Conservation (phyloP, 305 asterid species). For the Fraxinus baroniana region DNA sequence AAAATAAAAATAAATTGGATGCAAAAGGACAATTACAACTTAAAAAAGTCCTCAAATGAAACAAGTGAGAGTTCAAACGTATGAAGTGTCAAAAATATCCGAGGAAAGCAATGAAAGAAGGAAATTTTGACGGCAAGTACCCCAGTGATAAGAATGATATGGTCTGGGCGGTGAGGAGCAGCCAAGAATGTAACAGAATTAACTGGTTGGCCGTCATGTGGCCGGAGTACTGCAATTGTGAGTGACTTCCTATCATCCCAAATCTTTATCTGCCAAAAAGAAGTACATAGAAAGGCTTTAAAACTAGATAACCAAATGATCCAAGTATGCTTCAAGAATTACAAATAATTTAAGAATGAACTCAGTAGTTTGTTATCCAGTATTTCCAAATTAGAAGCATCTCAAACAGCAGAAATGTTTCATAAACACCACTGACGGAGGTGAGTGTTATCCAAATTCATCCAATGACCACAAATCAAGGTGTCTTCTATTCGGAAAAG, state of each 20-base stretch:
- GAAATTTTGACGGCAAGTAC: conserved; percentile 34
- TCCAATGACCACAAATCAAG: background rate
- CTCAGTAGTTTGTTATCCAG: background rate
- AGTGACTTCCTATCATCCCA: conserved; percentile 82
- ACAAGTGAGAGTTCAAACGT: background rate
- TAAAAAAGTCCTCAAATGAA: background rate
- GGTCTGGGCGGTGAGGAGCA: conserved; percentile 84
- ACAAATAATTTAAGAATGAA: conserved; percentile 4
- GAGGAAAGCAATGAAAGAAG: background rate
- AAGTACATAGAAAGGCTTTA: conserved; percentile 18
- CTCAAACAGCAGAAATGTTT: conserved; percentile 2
- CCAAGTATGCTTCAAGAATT: conserved; percentile 11
- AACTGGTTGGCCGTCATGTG: conserved; percentile 87
- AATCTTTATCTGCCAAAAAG: conserved; percentile 67
- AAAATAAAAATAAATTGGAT: conserved; percentile 12
- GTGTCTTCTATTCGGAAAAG: background rate
- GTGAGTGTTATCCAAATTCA: background rate
- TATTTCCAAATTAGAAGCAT: background rate
- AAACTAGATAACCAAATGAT: background rate
- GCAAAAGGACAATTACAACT: background rate
- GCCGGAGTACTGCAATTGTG: conserved; percentile 81
- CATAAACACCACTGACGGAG: background rate
- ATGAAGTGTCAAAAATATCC: background rate
- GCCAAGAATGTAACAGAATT: conserved; percentile 80
- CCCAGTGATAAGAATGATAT: conserved; percentile 91